Evolutionary conservation across 139 green algal genomes (phyloP).

Genomic region (Coelastrella sp.): DNA sequence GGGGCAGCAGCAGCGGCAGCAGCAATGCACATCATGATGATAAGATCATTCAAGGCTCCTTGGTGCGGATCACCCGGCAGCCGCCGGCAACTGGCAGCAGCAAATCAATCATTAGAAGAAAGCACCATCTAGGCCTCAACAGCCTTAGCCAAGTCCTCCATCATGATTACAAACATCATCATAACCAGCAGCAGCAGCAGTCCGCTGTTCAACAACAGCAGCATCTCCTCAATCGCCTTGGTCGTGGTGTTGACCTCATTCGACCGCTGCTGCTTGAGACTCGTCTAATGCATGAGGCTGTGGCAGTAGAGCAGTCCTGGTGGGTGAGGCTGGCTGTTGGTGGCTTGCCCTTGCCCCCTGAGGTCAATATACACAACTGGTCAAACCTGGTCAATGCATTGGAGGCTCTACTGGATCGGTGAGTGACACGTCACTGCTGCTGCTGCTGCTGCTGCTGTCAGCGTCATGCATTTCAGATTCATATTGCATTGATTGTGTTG

Average conservation of each 20-base stretch:
- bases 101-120: too few species aligned
- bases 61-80: neutral
- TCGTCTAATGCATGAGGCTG: too few species aligned
- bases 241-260: conserved; percentile 25
- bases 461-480: neutral
- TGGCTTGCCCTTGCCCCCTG: neutral
- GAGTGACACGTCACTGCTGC: neutral
- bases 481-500: too few species aligned
- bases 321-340: too few species aligned
- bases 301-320: too few species aligned
- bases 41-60: neutral
- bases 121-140: neutral
- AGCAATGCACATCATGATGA: neutral
- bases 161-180: conserved; percentile 2
- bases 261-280: neutral
- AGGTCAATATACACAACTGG: neutral
- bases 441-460: neutral
- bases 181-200: conserved; percentile 22
- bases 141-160: neutral
- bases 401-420: neutral
- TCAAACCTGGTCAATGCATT: neutral
- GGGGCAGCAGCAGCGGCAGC: neutral
- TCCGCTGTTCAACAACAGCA: neutral
- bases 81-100: neutral
- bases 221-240: neutral